Conservation (phyloP, 495 filamentous ascomycete species). For the Trichoderma erinaceum region DNA sequence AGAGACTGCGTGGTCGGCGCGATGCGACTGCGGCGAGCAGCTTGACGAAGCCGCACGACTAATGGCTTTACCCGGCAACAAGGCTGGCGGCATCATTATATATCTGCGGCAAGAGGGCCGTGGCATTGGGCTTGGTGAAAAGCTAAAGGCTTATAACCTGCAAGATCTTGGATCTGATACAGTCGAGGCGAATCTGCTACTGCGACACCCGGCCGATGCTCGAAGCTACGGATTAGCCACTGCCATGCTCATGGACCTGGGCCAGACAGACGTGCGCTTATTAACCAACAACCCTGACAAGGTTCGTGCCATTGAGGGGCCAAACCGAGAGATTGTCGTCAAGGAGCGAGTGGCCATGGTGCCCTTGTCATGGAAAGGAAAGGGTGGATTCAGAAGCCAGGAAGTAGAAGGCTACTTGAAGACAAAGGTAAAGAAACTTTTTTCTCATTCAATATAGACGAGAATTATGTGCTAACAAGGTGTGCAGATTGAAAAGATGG, state of each 20-base stretch:
- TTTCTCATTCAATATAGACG: slow-evolving; percentile 15
- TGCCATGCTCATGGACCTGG: slow-evolving; percentile 84
- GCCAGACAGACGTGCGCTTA: slow-evolving; percentile 67
- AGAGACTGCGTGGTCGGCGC: slow-evolving; percentile 94
- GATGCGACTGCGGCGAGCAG: slow-evolving; percentile 97
- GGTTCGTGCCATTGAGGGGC: slow-evolving; percentile 87
- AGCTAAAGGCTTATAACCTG: slow-evolving; percentile 95
- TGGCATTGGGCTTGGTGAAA: slow-evolving; percentile 89
- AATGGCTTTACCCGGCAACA: slow-evolving; percentile 71
- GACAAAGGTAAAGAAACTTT: slow-evolving; percentile 70
- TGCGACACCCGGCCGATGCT: slow-evolving; percentile 91
- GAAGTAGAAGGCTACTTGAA: slow-evolving; percentile 90
- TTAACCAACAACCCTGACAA: slow-evolving; percentile 99
- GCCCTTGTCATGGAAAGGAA: slow-evolving; percentile 87
- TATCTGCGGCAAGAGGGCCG: slow-evolving; percentile 95
- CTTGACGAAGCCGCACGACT: slow-evolving; percentile 91
- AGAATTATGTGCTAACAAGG: slow-evolving; percentile 14
- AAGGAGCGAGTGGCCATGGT: slow-evolving; percentile 92
- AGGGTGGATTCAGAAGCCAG: slow-evolving; percentile 72
- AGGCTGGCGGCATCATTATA: slow-evolving; percentile 80
- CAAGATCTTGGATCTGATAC: slow-evolving; percentile 95
- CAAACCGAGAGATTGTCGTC: slow-evolving; percentile 77
- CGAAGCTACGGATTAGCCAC: slow-evolving; percentile 91
- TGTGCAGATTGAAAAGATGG: slow-evolving; percentile 40
- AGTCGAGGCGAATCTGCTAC: slow-evolving; percentile 86